Base-by-base conservation (phyloP, 768 basidiomycete species). In the Serendipita sp. region DNA sequence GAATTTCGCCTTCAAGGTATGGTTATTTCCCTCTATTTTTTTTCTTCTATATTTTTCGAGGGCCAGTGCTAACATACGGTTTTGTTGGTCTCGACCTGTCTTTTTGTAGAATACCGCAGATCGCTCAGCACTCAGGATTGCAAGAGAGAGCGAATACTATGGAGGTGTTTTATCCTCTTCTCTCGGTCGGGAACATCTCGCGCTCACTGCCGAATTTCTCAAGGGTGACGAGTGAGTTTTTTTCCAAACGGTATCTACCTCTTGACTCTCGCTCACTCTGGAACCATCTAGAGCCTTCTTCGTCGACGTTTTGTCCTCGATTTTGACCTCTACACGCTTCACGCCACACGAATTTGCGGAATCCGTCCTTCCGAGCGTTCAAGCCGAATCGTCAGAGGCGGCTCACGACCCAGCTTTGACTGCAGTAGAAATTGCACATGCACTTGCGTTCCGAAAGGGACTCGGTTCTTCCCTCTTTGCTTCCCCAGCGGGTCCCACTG, bases 1-100 rank as follows among this genome's bases (percentile, higher is more conserved):
- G 82, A 94, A 92, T 83, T 97, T 93, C 82, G 88, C 93, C 66
- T 98, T 95, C 86, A 97, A 96, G 88, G 95, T 97, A 69, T 56
- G 84, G 72, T 34, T 51, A 53, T 37, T 64, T 24, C 38, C 1
- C 51, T 8, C 24, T 47, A 46, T 28, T 24, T 24, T 24, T 24
- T 24, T 24, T 18, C 11, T 28, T 5, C 65, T 38, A 32, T 15
- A 35, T 63, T 16, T 54, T 24, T 8, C 30, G 44, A 41, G 3
- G 3, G 1, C 11, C 45, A 64, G 47, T 64, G 3, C 51, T 18
- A 28, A 64, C 32, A 45, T 7, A 18, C 24, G 15, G 34, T 54
- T 28, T 38, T 45, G 60, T 65, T 51, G n/a, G 30, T 18, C 11
- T 46, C 45, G 45, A 46, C 45, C 24, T 24, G 24, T 24, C 24